Evolutionary conservation across 2,329 filamentous ascomycete species (phyloP).

Genomic region (Ceratocystis alfenasii): DNA sequence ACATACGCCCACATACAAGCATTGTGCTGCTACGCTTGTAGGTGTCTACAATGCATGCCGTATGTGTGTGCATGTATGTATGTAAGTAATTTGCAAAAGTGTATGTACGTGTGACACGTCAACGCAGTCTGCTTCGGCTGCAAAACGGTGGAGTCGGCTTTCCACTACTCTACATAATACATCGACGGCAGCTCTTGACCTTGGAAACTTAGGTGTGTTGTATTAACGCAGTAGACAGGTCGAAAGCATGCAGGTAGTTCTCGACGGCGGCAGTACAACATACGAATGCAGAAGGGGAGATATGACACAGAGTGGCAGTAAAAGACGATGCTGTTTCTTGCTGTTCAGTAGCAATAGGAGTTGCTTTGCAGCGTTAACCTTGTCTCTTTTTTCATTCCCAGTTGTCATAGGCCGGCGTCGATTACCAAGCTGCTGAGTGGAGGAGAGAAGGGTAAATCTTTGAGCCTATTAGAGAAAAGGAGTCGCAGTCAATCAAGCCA

Average conservation of each 20-base stretch:
- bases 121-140: slow-evolving; percentile 1
- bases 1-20: not conserved
- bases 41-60: not conserved
- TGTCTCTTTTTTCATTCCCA: not conserved
- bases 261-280: not conserved
- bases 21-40: not conserved
- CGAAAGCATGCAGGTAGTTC: slow-evolving; percentile 1
- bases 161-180: not conserved
- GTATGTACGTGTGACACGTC: not conserved
- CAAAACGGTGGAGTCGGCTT: not conserved
- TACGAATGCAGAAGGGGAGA: not conserved
- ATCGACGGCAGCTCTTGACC: not conserved
- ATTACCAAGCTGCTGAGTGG: not conserved
- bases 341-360: not conserved
- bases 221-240: not conserved
- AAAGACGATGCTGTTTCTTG: not conserved
- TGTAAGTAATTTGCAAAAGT: not conserved
- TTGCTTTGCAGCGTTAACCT: not conserved
- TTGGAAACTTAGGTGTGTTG: not conserved
- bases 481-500: not conserved
- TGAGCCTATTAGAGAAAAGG: not conserved
- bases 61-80: not conserved
- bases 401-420: not conserved
- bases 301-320: not conserved
- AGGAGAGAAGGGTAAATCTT: not conserved